A percentile compares a stretch with the other conserved stretches of the same genome.
Evolutionary conservation across 2,329 filamentous ascomycete species (phyloP).

Genomic region (Endoconidiophora laricicola): DNA sequence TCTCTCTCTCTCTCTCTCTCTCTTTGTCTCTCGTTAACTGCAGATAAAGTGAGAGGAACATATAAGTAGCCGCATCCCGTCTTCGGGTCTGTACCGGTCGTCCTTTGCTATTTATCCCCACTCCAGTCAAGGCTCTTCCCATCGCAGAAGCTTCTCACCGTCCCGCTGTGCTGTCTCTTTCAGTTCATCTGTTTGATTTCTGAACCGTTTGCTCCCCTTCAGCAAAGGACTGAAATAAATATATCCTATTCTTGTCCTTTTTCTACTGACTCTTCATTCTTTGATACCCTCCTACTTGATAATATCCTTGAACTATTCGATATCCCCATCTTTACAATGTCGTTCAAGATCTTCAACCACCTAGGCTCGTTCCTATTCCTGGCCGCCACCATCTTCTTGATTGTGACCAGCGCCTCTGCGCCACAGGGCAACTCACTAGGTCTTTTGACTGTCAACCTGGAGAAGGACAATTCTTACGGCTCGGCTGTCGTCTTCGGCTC

Average conservation of each 20-base stretch:
- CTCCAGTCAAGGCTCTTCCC: too few relatives aligned
- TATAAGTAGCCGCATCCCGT: neutral
- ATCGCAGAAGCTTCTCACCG: too few relatives aligned
- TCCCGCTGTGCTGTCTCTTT: too few relatives aligned
- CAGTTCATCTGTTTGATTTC: too few relatives aligned
- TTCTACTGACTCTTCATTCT: neutral
- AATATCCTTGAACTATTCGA: neutral
- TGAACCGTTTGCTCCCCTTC: too few relatives aligned
- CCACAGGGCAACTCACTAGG: slow-evolving; percentile 39
- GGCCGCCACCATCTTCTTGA: slow-evolving; percentile 34
- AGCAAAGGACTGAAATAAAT: too few relatives aligned
- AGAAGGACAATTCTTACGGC: slow-evolving; percentile 19
- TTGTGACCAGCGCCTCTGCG: slow-evolving; percentile 41
- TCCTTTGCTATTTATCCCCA: too few relatives aligned
- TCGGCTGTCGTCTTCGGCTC: slow-evolving; percentile 37
- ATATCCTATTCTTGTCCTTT: too few relatives aligned
- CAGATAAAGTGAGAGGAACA: too few relatives aligned
- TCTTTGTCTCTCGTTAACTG: too few relatives aligned
- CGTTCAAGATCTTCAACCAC: slow-evolving; percentile 35
- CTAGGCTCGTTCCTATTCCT: slow-evolving; percentile 42
- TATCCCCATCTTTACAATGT: slow-evolving; percentile 23
- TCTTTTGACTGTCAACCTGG: slow-evolving; percentile 35
- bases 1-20: too few relatives aligned
- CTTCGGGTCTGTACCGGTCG: neutral
- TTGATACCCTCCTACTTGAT: neutral